Base-by-base conservation (phyloP, 2,329 filamentous ascomycete species). In the Colletotrichum sublineola region DNA sequence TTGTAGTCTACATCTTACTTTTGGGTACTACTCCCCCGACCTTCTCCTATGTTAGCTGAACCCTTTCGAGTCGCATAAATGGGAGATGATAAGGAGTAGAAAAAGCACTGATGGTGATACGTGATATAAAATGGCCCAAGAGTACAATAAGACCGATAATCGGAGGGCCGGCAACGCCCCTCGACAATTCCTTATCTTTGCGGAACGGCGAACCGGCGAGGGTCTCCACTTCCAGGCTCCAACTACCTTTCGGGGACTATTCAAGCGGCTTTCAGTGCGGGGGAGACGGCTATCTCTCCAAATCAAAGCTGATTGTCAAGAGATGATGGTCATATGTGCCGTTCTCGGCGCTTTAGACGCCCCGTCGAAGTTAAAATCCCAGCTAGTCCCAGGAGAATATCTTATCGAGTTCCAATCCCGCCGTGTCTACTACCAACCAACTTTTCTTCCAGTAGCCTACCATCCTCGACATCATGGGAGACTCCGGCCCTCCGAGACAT, bases 141-240 rank as follows among this genome's bases (percentile, higher is more conserved):
- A 9, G 4, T 18, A 18, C 2, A 15, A 46, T n/a, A 7, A 8
- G 50, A 33, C 58, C 53, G 68, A 48, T 2, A 20, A 60, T 68
- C 65, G 64, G 68, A 63, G n/a, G 33, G n/a, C 4, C 56, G 48
- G 68, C 20, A 29, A 44, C 8, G 8, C 5, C 18, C 18, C 68
- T 74, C 73, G 66, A 61, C 71, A 73, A 73, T 60, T 71, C 67
- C 61, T 74, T 63, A 73, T 63, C 53, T 73, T 73, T 57, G 60
- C 66, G 63, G 73, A 71, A 64, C 58, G 70, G 66, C 8, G 53
- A 48, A 46, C 73, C 66, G 63, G 44, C 8, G 15, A 31, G 12
- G 20, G 38, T 53, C 60, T 63, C 66, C 53, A 60, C 57, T 55
- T 46, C n/a, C 29, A 33, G 62, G 73, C 50, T 74, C 63, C 18